Evolutionary conservation across 352 stramenopile genomes (phyloP), one percentile per base, ranked within the genome.

Genomic region (Phytophthora pseudosyringae): DNA sequence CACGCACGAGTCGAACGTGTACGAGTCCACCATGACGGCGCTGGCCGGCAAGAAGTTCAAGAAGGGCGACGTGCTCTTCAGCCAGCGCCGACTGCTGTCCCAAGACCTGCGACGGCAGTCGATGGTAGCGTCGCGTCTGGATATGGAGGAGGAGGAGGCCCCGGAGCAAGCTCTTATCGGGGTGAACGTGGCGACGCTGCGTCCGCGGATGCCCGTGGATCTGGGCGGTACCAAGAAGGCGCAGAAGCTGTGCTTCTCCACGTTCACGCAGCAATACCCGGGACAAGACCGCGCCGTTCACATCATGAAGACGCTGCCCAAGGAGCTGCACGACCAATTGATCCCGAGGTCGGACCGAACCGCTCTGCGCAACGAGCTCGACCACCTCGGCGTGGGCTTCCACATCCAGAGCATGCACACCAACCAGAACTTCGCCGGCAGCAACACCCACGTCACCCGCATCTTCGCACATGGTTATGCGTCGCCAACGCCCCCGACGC

Each of bases 261-360:
- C 68, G 1, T 89, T 69, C 36, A 87, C 76, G 28, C 55, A 74
- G 44, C 65, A 81, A 39, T 80, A 80, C 49, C 59, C 78, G 13
- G 56, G 28, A 40, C 80, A 82, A 21, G 67, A 77, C 29, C 80
- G 72, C 5, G 80, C 78, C 4, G 64, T 83, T 26, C 75, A 83
- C 60, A 60, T 89, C n/a, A 81, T 76, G 39, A 89, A 87, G 71
- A 84, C 75, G n/a, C 56, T 86, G 8, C 80, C 80, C 15, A 84
- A 82, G 36, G 58, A 69, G 12, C 64, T n/a, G 85, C 77, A 89
- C 71, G 75, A 87, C 39, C 67, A 88, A 25, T 36, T 86, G 11
- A 59, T 88, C 0, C 26, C 67, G 0, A 67, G 60, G 13, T 38
- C 67, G 3, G 72, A 89, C 43, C 69, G 77, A 10, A 72, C 76